Percentiles rank a stretch among this genome's conserved stretches.
phyloP scores from a whole-genome alignment of 176 grass and related monocot genomes.

The Ensete ventricosum region DNA sequence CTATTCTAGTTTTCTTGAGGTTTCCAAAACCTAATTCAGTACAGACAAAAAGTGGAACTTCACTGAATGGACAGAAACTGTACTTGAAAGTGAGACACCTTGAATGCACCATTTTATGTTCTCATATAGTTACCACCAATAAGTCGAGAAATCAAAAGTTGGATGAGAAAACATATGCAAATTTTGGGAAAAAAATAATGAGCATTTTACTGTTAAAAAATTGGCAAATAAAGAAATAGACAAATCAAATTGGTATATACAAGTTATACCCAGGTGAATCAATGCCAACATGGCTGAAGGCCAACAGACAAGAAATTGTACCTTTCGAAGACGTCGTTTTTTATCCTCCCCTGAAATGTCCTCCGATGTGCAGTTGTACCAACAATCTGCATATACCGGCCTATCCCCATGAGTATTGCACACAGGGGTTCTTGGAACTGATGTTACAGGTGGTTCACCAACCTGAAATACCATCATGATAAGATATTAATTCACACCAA shows the following conservation, averaged over 20 bases:
- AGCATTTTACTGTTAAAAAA: no score
- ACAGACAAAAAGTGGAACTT: no score
- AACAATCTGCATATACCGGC: slow-evolving; percentile 84
- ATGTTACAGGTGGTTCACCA: slow-evolving; percentile 64
- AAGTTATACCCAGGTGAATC: not conserved
- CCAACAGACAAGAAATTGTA: slow-evolving; percentile 13
- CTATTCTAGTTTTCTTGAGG: no score
- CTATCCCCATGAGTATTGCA: slow-evolving; percentile 76
- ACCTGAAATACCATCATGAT: slow-evolving; percentile 40
- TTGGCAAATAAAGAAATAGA: no score
- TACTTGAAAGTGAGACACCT: no score
- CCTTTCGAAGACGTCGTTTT: slow-evolving; percentile 85
- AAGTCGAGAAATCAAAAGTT: no score
- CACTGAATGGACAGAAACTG: no score
- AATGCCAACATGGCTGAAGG: not conserved
- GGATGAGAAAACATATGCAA: no score
- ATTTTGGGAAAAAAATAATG: no score
- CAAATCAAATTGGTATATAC: not conserved
- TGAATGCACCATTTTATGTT: no score
- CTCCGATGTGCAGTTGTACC: slow-evolving; percentile 89
- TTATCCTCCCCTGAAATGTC: slow-evolving; percentile 92
- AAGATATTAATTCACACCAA: not conserved
- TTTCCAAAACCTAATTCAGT: no score
- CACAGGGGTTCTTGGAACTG: slow-evolving; percentile 43
- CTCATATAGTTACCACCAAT: no score